phyloP scores from a whole-genome alignment of 306 rosid genomes.

The Glycine latifolia region DNA sequence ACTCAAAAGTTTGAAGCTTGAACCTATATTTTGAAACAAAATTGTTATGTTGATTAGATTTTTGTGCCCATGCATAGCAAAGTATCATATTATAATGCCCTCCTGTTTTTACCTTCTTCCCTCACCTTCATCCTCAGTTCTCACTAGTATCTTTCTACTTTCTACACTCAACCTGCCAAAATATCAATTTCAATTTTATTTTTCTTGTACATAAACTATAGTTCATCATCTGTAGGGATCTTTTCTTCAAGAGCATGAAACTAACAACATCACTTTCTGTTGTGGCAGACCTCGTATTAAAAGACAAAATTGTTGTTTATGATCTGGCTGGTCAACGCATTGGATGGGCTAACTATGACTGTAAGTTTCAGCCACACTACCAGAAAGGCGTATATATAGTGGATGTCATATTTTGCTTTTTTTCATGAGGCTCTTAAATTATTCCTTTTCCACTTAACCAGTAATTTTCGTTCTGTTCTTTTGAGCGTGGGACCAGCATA shows the following conservation, averaged over 20 bases:
- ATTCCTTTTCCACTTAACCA: conserved; percentile 23
- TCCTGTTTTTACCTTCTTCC: too few species aligned
- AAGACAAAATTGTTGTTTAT: conserved; percentile 88
- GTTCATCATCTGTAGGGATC: too few species aligned
- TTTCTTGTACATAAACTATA: too few species aligned
- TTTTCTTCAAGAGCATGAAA: conserved; percentile 24
- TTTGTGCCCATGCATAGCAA: not conserved
- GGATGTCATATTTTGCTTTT: conserved; percentile 28
- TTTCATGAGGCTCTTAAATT: conserved; percentile 16
- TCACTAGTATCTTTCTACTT: too few species aligned
- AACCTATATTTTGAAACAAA: conserved; percentile 17
- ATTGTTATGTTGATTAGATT: not conserved
- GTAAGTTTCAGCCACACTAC: conserved; percentile 70
- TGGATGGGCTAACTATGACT: conserved; percentile 96
- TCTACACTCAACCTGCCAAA: too few species aligned
- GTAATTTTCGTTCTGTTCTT: not conserved
- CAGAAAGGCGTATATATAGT: conserved; percentile 1
- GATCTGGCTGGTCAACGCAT: conserved; percentile 87
- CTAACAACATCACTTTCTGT: conserved; percentile 40
- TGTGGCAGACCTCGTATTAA: conserved; percentile 86
- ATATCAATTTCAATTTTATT: too few species aligned
- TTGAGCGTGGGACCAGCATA: conserved; percentile 24
- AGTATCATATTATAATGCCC: not conserved
- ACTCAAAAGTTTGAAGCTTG: conserved; percentile 11
- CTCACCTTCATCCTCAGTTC: too few species aligned